A percentile compares a stretch with the other conserved stretches of the same genome.
These are phyloP conservation scores for Tilletia caries DNA, from an alignment of 1,284 basidiomycete species.

Conservation along the genomic window DNA sequence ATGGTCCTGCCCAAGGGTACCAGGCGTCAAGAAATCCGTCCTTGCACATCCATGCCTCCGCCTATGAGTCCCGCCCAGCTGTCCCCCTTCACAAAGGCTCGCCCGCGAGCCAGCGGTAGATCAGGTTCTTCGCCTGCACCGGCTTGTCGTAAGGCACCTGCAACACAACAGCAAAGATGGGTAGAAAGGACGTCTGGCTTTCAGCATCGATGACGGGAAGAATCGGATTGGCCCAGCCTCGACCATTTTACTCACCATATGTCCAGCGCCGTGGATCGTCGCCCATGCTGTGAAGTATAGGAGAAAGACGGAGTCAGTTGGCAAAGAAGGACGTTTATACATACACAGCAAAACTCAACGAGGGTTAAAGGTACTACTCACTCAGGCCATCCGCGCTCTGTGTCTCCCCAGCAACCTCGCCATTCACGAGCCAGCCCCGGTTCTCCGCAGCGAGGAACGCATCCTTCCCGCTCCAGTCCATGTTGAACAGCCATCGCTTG, in stretches of 20 bases:
- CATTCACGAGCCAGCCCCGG: background rate
- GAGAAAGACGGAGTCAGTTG: constrained; percentile 14
- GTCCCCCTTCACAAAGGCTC: constrained; percentile 24
- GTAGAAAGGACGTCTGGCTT: background rate
- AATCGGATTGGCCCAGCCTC: no score
- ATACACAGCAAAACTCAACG: no score
- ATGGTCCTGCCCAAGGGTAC: no score
- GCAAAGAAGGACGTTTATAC: no score
- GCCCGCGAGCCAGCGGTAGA: constrained; percentile 47
- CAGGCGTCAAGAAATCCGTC: no score
- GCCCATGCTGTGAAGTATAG: constrained; percentile 24
- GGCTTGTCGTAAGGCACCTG: constrained; percentile 40
- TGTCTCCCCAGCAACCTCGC: constrained; percentile 12
- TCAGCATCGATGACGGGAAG: background rate
- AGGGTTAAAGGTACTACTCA: constrained; percentile 20
- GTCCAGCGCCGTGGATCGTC: constrained; percentile 38
- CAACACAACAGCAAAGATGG: no score
- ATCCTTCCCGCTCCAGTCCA: constrained; percentile 10
- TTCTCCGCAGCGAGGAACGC: background rate
- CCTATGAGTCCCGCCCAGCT: no score
- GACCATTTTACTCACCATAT: constrained; percentile 23
- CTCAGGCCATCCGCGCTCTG: constrained; percentile 11
- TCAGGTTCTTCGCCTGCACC: constrained; percentile 36
- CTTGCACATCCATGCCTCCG: no score
- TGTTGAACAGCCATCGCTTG: background rate